Conservation (phyloP, 176 grass and related monocot genomes). For the Ensete glaucum region DNA sequence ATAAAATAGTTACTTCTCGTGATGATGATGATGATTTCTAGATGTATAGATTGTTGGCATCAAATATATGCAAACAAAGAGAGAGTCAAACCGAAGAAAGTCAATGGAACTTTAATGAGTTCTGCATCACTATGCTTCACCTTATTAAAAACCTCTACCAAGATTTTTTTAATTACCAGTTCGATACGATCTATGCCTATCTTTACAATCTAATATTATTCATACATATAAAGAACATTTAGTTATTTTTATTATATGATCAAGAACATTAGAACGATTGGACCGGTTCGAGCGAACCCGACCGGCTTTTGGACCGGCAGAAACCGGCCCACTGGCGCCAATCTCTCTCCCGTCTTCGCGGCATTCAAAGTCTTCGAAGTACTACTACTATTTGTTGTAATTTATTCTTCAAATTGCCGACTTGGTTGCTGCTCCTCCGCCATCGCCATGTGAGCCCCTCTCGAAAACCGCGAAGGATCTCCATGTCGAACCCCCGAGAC, state of each 20-base stretch:
- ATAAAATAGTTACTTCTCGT: no score
- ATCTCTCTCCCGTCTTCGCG: not conserved
- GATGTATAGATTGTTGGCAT: no score
- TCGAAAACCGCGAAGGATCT: slow-evolving; percentile 10
- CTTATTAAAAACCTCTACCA: no score
- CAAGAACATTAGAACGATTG: not conserved
- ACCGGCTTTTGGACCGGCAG: not conserved
- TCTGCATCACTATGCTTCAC: no score
- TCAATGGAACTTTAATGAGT: no score
- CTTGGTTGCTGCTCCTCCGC: not conserved
- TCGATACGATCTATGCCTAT: no score
- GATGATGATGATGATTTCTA: no score
- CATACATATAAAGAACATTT: no score
- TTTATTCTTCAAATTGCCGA: not conserved
- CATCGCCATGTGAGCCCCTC: slow-evolving; percentile 6
- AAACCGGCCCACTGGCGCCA: not conserved
- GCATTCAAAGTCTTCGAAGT: not conserved
- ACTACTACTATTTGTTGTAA: not conserved
- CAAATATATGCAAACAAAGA: no score
- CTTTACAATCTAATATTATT: no score
- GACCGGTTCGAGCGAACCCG: not conserved
- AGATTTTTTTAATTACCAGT: no score
- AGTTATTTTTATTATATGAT: not conserved
- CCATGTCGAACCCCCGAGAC: not conserved
- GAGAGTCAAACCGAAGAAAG: no score